These are phyloP conservation scores for Pseudogymnoascus sp. DNA, from an alignment of 2,329 filamentous ascomycete species.

Conservation along the genomic window DNA sequence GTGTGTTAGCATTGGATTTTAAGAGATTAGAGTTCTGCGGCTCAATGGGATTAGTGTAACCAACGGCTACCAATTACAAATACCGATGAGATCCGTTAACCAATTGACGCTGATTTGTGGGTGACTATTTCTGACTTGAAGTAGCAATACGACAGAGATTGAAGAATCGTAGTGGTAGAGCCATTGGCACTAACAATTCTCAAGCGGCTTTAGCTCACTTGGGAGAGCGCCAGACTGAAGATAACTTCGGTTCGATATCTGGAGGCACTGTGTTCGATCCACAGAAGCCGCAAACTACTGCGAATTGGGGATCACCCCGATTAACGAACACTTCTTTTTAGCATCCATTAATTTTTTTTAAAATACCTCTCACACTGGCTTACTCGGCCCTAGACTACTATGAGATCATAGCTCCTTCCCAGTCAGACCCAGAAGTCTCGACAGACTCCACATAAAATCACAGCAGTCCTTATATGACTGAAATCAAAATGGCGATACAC, in stretches of 20 bases:
- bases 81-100: not conserved
- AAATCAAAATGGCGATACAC: too few species aligned
- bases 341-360: too few species aligned
- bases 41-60: not conserved
- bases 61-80: not conserved
- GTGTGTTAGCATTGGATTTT: not conserved
- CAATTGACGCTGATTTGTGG: not conserved
- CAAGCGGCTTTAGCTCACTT: conserved; percentile 16
- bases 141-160: not conserved
- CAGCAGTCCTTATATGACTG: too few species aligned
- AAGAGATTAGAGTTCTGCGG: not conserved
- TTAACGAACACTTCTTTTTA: conserved; percentile 12
- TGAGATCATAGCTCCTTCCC: too few species aligned
- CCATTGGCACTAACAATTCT: too few species aligned
- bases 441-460: too few species aligned
- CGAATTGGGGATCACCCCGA: conserved; percentile 10
- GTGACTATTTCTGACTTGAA: not conserved
- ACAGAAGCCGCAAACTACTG: conserved; percentile 14
- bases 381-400: too few species aligned
- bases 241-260: conserved; percentile 12
- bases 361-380: too few species aligned
- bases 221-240: conserved; percentile 15
- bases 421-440: too few species aligned
- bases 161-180: not conserved
- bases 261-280: conserved; percentile 16